Evolutionary conservation across 257 asterid species (phyloP).

Genomic region (Solanum stenotomum): DNA sequence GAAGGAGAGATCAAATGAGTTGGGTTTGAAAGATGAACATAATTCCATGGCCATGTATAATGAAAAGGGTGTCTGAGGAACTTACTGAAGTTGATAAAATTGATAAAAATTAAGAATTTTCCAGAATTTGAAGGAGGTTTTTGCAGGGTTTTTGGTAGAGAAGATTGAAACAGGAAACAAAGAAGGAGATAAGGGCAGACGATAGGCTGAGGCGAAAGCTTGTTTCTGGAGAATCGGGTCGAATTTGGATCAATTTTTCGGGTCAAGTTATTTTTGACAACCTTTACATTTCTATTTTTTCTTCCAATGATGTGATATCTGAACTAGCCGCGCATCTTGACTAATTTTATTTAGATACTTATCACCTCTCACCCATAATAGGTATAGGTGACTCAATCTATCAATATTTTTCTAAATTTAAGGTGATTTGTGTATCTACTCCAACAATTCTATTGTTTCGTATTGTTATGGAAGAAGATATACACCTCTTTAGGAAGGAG

Average conservation of each 20-base stretch:
- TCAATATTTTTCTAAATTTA: too few species aligned
- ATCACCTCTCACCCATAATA: too few species aligned
- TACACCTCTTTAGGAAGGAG: too few species aligned
- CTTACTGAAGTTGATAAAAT: background rate
- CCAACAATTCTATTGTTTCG: too few species aligned
- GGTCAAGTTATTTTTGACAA: background rate
- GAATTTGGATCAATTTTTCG: background rate
- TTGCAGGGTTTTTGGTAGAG: slow-evolving; percentile 31
- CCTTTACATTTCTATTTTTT: background rate
- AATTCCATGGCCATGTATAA: slow-evolving; percentile 44
- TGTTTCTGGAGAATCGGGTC: background rate
- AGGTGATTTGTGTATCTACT: too few species aligned
- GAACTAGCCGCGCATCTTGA: too few species aligned
- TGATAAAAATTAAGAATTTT: background rate
- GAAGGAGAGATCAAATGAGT: slow-evolving; percentile 52
- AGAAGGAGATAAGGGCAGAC: slow-evolving; percentile 25
- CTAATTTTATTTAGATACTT: too few species aligned
- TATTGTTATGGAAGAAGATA: too few species aligned
- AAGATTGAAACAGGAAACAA: background rate
- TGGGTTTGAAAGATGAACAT: slow-evolving; percentile 47
- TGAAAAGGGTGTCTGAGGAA: background rate
- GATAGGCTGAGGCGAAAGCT: background rate
- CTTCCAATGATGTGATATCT: too few species aligned
- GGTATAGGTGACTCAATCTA: too few species aligned
- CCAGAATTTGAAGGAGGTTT: slow-evolving; percentile 26